Evolutionary conservation across 2,329 filamentous ascomycete genomes (phyloP).

Genomic region (Cladophialophora immunda): DNA sequence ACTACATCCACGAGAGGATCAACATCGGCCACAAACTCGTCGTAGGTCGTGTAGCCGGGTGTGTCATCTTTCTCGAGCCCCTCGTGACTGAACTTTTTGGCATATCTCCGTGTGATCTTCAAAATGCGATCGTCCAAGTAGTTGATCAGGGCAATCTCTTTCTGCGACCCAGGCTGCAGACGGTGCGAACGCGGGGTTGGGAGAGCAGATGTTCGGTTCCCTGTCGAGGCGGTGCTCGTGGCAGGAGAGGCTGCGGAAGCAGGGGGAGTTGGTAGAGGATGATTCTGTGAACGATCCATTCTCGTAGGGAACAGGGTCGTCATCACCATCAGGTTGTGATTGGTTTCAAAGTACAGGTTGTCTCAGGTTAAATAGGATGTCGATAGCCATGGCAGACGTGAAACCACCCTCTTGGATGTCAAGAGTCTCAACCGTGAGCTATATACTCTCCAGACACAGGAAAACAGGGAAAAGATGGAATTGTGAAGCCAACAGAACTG

Average conservation of each 20-base stretch:
- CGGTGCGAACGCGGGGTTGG: constrained; percentile 63
- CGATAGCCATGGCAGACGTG: not conserved
- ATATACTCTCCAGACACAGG: not conserved
- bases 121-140: constrained; percentile 64
- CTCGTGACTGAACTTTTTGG: constrained; percentile 56
- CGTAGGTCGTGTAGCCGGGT: constrained; percentile 68
- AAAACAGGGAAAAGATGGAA: not conserved
- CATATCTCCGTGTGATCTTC: constrained; percentile 61
- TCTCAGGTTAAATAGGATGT: not conserved
- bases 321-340: not conserved
- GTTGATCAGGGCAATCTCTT: constrained; percentile 66
- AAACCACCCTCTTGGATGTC: not conserved
- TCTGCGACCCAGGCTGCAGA: constrained; percentile 63
- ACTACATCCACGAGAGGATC: constrained; percentile 79
- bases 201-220: constrained; percentile 48
- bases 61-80: constrained; percentile 47
- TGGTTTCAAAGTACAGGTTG: not conserved
- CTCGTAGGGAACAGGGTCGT: not conserved
- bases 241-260: constrained; percentile 34
- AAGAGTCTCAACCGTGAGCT: not conserved
- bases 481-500: not conserved
- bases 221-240: constrained; percentile 18
- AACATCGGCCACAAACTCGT: constrained; percentile 76
- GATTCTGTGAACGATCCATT: constrained; percentile 23
- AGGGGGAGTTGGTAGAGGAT: constrained; percentile 32